Conservation (phyloP, 495 filamentous ascomycete genomes). For the Parachaetomium inaequale region DNA sequence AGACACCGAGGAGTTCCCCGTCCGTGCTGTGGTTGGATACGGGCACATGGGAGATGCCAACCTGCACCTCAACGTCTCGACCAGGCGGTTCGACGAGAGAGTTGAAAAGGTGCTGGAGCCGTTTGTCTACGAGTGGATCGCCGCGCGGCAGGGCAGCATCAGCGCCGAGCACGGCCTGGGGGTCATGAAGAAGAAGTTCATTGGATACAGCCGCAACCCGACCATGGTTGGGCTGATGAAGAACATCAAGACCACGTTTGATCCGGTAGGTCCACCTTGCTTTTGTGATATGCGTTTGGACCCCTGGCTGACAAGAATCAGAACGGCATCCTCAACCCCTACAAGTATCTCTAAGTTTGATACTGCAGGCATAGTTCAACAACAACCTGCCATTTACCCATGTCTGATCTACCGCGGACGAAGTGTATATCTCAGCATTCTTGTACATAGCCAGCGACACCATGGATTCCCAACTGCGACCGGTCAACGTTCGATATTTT, state of each 20-base stretch:
- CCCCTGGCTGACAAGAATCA: constrained; percentile 30
- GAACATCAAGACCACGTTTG: constrained; percentile 84
- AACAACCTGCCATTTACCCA: neutral
- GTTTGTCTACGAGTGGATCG: constrained; percentile 96
- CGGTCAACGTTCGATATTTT: neutral
- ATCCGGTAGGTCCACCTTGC: constrained; percentile 64
- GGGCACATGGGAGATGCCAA: constrained; percentile 98
- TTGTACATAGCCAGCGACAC: constrained; percentile 14
- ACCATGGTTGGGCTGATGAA: constrained; percentile 89
- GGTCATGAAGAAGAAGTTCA: constrained; percentile 88
- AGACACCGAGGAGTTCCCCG: constrained; percentile 71
- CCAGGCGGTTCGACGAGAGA: constrained; percentile 75
- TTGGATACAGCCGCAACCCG: constrained; percentile 84
- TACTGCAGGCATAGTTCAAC: neutral
- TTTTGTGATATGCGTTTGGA: neutral
- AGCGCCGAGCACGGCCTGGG: constrained; percentile 95
- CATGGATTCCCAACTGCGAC: neutral
- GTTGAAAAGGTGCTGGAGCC: constrained; percentile 91
- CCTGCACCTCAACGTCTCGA: constrained; percentile 84
- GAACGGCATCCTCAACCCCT: constrained; percentile 88
- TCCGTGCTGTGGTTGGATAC: constrained; percentile 88
- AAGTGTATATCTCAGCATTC: neutral
- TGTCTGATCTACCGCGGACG: neutral
- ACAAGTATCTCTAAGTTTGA: constrained; percentile 63
- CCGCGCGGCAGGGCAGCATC: constrained; percentile 79